Percentiles rank a stretch among this genome's conserved stretches.
Evolutionary conservation across 495 filamentous ascomycete species (phyloP).

Genomic region (Platismatia glauca): DNA sequence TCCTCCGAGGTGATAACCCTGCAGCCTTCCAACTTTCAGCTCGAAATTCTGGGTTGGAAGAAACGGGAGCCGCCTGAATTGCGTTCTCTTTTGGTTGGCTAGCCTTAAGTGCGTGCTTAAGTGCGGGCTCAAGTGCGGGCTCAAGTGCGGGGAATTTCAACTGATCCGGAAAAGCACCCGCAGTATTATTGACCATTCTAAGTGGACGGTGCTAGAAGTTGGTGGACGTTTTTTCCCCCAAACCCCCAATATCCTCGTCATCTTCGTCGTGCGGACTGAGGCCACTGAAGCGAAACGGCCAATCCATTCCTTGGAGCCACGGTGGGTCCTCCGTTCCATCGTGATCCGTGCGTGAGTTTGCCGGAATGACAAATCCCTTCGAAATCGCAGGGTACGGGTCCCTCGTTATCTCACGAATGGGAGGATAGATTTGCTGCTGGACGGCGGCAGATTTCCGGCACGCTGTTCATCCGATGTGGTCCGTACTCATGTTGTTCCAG

Average conservation of each 20-base stretch:
- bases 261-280: background rate
- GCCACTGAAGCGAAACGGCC: background rate
- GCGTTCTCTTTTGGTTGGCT: background rate
- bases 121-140: too few species aligned
- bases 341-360: background rate
- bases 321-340: background rate
- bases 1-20: too few species aligned
- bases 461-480: background rate
- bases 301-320: background rate
- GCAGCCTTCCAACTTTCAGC: background rate
- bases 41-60: too few species aligned
- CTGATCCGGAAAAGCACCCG: background rate
- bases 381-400: background rate
- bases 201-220: too few species aligned
- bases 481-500: background rate
- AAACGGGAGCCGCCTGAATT: too few species aligned
- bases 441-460: too few species aligned
- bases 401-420: background rate
- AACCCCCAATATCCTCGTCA: background rate
- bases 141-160: background rate
- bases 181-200: too few species aligned
- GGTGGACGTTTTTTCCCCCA: too few species aligned
- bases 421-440: too few species aligned
- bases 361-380: background rate
- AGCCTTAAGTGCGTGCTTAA: too few species aligned